Conservation (phyloP, 2,329 filamentous ascomycete species). For the Xylaria sp. region DNA sequence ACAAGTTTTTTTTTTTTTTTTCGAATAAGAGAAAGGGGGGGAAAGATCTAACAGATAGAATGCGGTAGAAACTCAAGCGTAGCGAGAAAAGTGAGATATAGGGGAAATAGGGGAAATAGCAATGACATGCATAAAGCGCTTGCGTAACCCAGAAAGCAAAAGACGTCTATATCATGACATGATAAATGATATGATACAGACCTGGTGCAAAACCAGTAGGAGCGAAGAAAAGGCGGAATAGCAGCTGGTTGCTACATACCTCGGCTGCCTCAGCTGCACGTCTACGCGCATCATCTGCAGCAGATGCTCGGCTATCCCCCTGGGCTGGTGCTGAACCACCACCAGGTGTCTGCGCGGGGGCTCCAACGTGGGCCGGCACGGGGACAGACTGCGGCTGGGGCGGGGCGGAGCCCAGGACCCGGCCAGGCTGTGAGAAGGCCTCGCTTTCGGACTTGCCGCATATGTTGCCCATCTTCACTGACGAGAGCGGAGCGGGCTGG, state of each 20-base stretch:
- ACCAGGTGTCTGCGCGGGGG: constrained; percentile 69
- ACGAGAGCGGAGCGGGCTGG: background rate
- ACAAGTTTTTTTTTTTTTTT: background rate
- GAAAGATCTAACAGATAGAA: too few relatives aligned
- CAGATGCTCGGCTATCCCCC: constrained; percentile 25
- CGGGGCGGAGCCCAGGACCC: constrained; percentile 67
- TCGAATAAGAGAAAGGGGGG: too few relatives aligned
- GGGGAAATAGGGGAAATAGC: too few relatives aligned
- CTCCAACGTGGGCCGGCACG: constrained; percentile 59
- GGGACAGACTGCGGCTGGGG: constrained; percentile 56
- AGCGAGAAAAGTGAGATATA: too few relatives aligned
- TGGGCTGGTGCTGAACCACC: constrained; percentile 42
- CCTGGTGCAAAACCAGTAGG: too few relatives aligned
- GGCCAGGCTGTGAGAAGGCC: constrained; percentile 74
- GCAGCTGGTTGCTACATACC: constrained; percentile 61
- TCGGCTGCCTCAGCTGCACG: constrained; percentile 84
- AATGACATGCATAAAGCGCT: too few relatives aligned
- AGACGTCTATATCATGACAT: too few relatives aligned
- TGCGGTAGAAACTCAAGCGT: too few relatives aligned
- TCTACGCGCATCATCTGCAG: constrained; percentile 64
- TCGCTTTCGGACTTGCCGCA: constrained; percentile 76
- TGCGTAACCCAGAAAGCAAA: too few relatives aligned
- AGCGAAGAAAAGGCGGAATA: too few relatives aligned
- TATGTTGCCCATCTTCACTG: constrained; percentile 75
- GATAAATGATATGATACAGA: too few relatives aligned